Evolutionary conservation across 2,329 filamentous ascomycete species (phyloP).

Genomic region (Drechslera avenae): DNA sequence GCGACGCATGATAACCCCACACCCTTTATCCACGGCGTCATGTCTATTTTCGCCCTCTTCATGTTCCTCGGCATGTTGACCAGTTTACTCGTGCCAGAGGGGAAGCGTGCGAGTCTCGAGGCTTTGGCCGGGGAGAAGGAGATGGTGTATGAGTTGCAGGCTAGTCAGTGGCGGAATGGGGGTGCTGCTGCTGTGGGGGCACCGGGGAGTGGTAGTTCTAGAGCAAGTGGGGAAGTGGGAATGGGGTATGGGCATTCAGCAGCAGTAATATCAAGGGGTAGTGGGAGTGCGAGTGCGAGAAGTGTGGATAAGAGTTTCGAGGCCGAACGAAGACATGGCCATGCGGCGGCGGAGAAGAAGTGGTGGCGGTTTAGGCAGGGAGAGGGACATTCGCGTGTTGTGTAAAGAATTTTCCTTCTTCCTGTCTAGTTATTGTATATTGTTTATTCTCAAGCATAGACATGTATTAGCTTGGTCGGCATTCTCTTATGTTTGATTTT

Average conservation of each 20-base stretch:
- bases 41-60: slow-evolving; percentile 80
- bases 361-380: slow-evolving; percentile 27
- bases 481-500: no score
- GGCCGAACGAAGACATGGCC: slow-evolving; percentile 10
- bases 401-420: slow-evolving; percentile 5
- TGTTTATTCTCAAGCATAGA: no score
- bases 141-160: slow-evolving; percentile 52
- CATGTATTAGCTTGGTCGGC: no score
- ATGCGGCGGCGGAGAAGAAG: slow-evolving; percentile 24
- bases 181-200: slow-evolving; percentile 6
- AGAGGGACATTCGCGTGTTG: slow-evolving; percentile 16
- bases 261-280: slow-evolving; percentile 11
- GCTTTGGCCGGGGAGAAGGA: slow-evolving; percentile 70
- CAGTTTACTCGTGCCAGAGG: slow-evolving; percentile 77
- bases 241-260: neutral
- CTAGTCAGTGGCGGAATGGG: slow-evolving; percentile 48
- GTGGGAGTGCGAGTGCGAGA: slow-evolving; percentile 20
- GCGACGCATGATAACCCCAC: slow-evolving; percentile 55
- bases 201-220: neutral
- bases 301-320: slow-evolving; percentile 17
- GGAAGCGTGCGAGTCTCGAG: slow-evolving; percentile 74
- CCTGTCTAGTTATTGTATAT: neutral
- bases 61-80: slow-evolving; percentile 75
- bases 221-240: no score
- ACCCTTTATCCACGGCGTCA: slow-evolving; percentile 73